Conservation (phyloP, 2,329 filamentous ascomycete species). For the Penicillium griseofulvum region DNA sequence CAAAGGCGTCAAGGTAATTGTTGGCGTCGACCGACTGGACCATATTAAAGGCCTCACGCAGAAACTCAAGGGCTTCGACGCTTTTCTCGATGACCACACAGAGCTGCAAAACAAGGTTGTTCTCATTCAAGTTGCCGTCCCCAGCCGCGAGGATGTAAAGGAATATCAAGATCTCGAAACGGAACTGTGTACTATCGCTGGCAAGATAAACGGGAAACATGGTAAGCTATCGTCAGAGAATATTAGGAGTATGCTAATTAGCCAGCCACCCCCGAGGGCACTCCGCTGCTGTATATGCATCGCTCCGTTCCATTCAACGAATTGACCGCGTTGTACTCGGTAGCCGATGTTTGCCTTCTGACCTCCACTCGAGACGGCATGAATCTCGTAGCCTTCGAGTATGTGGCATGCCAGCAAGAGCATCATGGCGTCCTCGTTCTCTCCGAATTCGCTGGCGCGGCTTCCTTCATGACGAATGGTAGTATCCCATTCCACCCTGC, state of each 20-base stretch:
- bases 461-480: conserved; percentile 76
- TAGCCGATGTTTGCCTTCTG: conserved; percentile 83
- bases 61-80: conserved; percentile 87
- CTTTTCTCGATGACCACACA: conserved; percentile 87
- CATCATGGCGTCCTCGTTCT: conserved; percentile 88
- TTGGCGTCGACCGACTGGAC: conserved; percentile 89
- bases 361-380: conserved; percentile 91
- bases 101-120: conserved; percentile 94
- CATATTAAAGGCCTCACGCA: conserved; percentile 97
- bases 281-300: conserved; percentile 94
- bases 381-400: conserved; percentile 97
- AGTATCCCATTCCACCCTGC: conserved; percentile 91
- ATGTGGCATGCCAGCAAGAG: conserved; percentile 84
- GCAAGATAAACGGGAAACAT: conserved; percentile 90
- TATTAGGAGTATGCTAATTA: conserved; percentile 5
- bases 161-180: conserved; percentile 92
- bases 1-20: conserved; percentile 83
- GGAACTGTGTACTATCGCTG: conserved; percentile 87
- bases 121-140: conserved; percentile 88
- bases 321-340: conserved; percentile 85
- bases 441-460: conserved; percentile 93
- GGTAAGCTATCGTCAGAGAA: conserved; percentile 42
- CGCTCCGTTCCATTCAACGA: conserved; percentile 91
- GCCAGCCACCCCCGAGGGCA: conserved; percentile 82
- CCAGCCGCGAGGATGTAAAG: conserved; percentile 79